Evolutionary conservation across 371 early-diverging fungal genomes (phyloP), one percentile per base, ranked within the genome.

Genomic region (Polyrhizophydium stewartii): DNA sequence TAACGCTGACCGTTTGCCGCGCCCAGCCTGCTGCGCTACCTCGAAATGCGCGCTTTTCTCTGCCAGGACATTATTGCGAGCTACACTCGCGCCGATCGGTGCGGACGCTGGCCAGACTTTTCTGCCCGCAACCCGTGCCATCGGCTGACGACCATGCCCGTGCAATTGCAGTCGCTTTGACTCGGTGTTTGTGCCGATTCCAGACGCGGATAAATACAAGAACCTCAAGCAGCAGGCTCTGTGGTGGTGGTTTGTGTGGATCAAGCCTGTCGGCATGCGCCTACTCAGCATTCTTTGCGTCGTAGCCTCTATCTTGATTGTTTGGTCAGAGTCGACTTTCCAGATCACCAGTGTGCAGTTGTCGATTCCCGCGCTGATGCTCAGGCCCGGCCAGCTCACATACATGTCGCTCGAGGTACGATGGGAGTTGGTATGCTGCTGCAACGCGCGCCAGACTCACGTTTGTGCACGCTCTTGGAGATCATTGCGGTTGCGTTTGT

Each of bases 271-370:
- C 19, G 56, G 81, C 1, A 78, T 81, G 57, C 87, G 87, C 24
- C 59, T 68, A 1, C 51, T 88, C 21, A 77, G 90, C 0, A 66
- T 88, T 6, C 27, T 87, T 0, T 88, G 82, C 56, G 82, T 83
- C 0, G 12, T 81, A 12, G 61, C 90, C 30, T 90, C 93, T 30
- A 61, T 85, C 0, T 77, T 85, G 43, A 79, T 96, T 21, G 76
- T 96, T 22, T 95, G 95, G 94, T 93, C 93, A 7, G 97, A 96
- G 68, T 74, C 92, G 46, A 92, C 92, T 0, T 92, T 94, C 67
- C 73, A 75, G 58, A 55, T 76, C 56, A 57, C 62, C 49, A 45
- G 37, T 28, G 58, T 66, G 24, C 49, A 66, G 0, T 64, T 80
- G 21, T 71, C 72, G 12, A 70, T 80, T 40, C 77, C 77, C 22